Base-by-base conservation (phyloP, 192 early-diverging fungal genomes). In the Endogone sp. region DNA sequence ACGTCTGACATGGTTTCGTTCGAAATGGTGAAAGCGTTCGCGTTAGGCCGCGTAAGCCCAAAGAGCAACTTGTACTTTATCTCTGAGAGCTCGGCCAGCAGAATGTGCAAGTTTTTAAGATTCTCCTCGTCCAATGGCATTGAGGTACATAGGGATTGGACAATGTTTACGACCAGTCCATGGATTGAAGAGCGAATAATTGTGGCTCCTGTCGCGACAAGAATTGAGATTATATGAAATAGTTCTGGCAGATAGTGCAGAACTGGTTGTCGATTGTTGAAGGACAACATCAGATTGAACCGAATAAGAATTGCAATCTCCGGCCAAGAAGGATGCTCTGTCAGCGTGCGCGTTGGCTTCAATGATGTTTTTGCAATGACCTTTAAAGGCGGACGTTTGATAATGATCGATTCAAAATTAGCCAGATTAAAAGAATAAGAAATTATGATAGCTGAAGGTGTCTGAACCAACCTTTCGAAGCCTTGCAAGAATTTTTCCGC, bases 221-320 rank as follows among this genome's bases (percentile, higher is more conserved):
- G 74, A 71, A 97, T 79, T 25, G 91, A 90, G 1, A 95, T 84
- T 61, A 96, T 84, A 65, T 95, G 92, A 57, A 92, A 92, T 8
- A 97, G 71, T 60, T 98, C 95, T 0, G 94, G 93, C 26, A 97
- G 78, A 74, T 90, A 94, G 74, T 89, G 84, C 49, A 85, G 81
- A n/a, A 84, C 79, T 64, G 78, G 75, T 26, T 75, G 76, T 3
- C 82, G 79, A 69, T 94, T 93, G 65, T 94, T 91, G 80, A 97
- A 98, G 6, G 93, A 95, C 31, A 94, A 81, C 75, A 95, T 94
- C 68, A 97, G 76, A 59, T 93, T 86, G 77, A 96, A 91, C 16
- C 96, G 87, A 63, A 95, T 79, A 65, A 97, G 77, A 20, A 95
- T 91, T 0, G 92, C 91, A 72, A 98, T 95, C 73, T 98, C 92